Evolutionary conservation across 352 stramenopile genomes (phyloP), one percentile per base, ranked within the genome.

Genomic region (Globisporangium splendens): DNA sequence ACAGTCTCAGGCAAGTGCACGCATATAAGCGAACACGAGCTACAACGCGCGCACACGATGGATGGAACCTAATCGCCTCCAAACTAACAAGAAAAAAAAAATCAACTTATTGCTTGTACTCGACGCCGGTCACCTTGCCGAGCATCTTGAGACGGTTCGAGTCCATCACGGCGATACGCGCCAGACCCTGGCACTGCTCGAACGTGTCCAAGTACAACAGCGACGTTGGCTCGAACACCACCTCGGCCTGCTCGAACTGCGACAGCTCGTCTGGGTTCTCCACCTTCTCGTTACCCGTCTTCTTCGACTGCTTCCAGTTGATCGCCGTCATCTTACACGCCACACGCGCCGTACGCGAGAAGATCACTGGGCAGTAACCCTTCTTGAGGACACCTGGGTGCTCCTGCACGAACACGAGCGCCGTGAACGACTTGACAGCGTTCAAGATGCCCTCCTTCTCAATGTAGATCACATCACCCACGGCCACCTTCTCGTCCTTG

Each of bases 121-220:
- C 68, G 33, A 72, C 64, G 43, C 38, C 68, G 21, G 44, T 78
- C 59, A 93, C 80, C 78, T 89, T 91, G 72, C 81, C 79, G 67
- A 93, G 68, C 81, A 91, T 91, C 72, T 89, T 90, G 65, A 91
- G 72, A 70, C 77, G 71, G 76, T 93, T 89, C 60, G 77, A 88
- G 66, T 94, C 81, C 84, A 91, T 94, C 41, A 94, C 84, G 51
- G 84, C 84, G 65, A 94, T 86, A 79, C 84, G 79, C 59, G 77
- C 84, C 65, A 91, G 76, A 42, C 76, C 76, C 54, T 83, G 77
- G 66, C 77, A 91, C 57, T 83, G 68, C 18, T 78, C 77, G 65
- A 91, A 94, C 21, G 77, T 77, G 72, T 94, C 84, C 35, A 94
- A 62, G 68, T 88, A 91, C 50, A 94, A 66, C 22, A 84, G 76